Base-by-base conservation (phyloP, 345 rosid genomes). In the Eucalyptus sp. region DNA sequence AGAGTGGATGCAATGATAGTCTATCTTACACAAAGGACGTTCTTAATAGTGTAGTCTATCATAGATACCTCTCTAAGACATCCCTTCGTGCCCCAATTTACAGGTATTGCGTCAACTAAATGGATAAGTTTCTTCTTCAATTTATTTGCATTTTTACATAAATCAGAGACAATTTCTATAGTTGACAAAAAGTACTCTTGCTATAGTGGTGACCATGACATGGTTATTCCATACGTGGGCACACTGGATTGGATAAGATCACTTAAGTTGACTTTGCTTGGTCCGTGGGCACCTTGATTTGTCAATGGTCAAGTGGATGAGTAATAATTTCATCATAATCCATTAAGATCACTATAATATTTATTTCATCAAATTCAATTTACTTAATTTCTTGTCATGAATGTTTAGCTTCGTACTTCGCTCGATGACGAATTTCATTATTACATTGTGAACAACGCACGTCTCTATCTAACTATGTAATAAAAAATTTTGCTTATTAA, bases 121-220 rank as follows among this genome's bases (percentile, higher is more conserved):
- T 18, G 8, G 25, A 76, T 10, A 76, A 76, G 4, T 76, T 76
- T 66, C 16, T 87, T 25, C 9, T n/a, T 1, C 15, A 12, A 15
- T 64, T 43, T 51, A 25, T 18, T 71, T 71, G 81, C 44, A 33
- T 76, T 41, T 64, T 37, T 11, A 76, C 27, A 20, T 37, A 22
- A 33, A 3, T 76, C 25, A 22, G 27, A 10, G 83, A 37, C 25
- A 33, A 37, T 37, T 37, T 37, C 48, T 71, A 10, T 71, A 18
- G 83, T 76, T 76, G 83, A 22, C 27, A 20, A 76, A 71, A 18
- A 76, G 27, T 52, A 1, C 22, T 18, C 18, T 62, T 50, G 48
- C 8, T 88, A 86, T 64, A 90, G 93, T 50, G 91, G 92, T 5
- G 91, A 92, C 50, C 93, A 90, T 49, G 93, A 92, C 85, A 11